Base-by-base conservation (phyloP, 805 yeast species). In the Starmerella potacharoeniae region DNA sequence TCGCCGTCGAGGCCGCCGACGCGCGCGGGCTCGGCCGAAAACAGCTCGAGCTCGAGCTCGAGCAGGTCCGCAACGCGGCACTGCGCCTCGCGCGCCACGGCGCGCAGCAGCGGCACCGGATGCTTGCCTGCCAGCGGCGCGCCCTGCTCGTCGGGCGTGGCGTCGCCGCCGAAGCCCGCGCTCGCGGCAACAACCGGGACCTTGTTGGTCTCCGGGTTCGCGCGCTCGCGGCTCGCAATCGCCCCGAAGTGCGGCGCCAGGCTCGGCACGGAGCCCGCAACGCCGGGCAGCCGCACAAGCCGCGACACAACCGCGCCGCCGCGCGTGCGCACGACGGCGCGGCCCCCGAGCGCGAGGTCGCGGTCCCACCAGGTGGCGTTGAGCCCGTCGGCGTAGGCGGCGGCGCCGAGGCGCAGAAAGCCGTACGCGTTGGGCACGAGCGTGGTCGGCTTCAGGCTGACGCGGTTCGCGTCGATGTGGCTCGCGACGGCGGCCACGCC, bases 311-410 rank as follows among this genome's bases (percentile, higher is more conserved):
- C 40, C 55, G 71, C 75, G 53, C 76, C 73, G 13, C 80, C 83
- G 28, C 67, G 57, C 36, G 76, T 77, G 44, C 72, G 75, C 28
- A 87, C 84, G 65, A 84, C 82, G 1, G 91, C 95, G 61, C 97
- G 77, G 10, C 98, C 98, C 13, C 97, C 97, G 55, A 89, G 72
- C 36, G 90, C 78, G 60, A 93, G 77, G 68, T 91, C 97, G 57
- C 97, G 81, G 69, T 91, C 98, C 67, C 91, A 91, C 97, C 97
- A 91, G 8, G 96, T 80, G 67, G 86, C 95, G 80, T 82, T 80
- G 31, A 96, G 90, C 54, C 89, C 83, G 53, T 96, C 91, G 39
- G 97, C 97, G 65, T 91, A 91, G 52, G 83, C 79, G 68, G 93
- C 97, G 6, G 90, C 95, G 45, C 96, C 97, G 84, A 83, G 67